Conservation (phyloP, 2,329 filamentous ascomycete species). For the Verticillium nubilum region DNA sequence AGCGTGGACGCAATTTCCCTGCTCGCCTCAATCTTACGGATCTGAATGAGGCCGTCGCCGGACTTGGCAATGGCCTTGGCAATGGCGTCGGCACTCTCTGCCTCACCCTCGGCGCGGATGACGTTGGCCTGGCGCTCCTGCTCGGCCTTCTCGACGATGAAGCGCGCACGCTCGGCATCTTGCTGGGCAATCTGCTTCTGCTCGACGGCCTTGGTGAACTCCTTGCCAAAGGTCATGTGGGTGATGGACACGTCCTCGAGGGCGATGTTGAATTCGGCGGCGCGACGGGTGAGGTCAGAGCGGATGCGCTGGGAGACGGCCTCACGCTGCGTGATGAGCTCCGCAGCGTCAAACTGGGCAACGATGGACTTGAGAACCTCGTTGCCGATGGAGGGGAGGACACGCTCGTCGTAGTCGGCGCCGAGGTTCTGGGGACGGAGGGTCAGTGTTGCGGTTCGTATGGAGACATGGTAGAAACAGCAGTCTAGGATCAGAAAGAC, state of each 20-base stretch:
- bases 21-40: conserved; percentile 94
- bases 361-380: conserved; percentile 99
- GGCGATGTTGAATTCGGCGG: conserved; percentile 96
- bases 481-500: neutral
- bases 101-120: conserved; percentile 95
- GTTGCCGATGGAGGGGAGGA: conserved; percentile 97
- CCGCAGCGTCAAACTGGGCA: conserved; percentile 95
- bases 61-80: conserved; percentile 88
- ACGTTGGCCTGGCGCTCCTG: conserved; percentile 98
- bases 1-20: conserved; percentile 92
- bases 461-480: neutral
- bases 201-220: conserved; percentile 97
- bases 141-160: conserved; percentile 98
- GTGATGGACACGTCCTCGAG: conserved; percentile 99
- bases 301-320: conserved; percentile 94
- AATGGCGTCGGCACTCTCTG: conserved; percentile 93
- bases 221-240: conserved; percentile 99
- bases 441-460: conserved; percentile 2
- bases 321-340: conserved; percentile 98
- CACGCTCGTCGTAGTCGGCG: conserved; percentile 96
- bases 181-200: conserved; percentile 99
- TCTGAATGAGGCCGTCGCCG: conserved; percentile 90
- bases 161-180: conserved; percentile 92
- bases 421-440: conserved; percentile 72
- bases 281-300: conserved; percentile 84